phyloP scores from a whole-genome alignment of 2,329 filamentous ascomycete species.

The Trichoderma semiorbis region DNA sequence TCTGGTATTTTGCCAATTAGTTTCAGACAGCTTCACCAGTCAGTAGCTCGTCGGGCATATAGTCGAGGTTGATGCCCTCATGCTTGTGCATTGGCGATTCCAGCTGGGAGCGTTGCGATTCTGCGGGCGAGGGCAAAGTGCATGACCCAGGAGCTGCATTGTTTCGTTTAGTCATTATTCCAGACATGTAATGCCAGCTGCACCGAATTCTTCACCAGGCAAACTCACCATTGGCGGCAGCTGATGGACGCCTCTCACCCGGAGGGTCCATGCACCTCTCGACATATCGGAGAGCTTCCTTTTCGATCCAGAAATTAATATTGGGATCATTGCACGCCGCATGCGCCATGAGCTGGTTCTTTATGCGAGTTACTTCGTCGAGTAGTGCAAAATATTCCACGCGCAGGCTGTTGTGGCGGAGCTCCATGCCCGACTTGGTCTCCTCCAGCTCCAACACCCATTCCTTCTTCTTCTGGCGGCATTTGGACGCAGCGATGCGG shows the following conservation, averaged over 20 bases:
- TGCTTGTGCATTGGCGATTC: neutral
- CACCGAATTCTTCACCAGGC: neutral
- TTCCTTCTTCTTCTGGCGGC: constrained; percentile 63
- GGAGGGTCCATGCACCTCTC: constrained; percentile 24
- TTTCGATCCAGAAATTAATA: constrained; percentile 52
- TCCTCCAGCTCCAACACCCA: constrained; percentile 51
- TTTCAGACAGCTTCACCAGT: constrained; percentile 13
- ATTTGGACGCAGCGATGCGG: constrained; percentile 69
- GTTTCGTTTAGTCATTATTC: neutral
- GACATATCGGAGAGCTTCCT: constrained; percentile 49
- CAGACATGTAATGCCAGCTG: neutral
- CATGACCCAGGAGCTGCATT: constrained; percentile 4
- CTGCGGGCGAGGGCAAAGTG: constrained; percentile 13
- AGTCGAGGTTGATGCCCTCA: constrained; percentile 26
- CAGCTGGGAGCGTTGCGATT: constrained; percentile 2
- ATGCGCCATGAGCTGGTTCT: constrained; percentile 51
- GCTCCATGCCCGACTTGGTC: constrained; percentile 43
- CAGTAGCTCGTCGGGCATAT: constrained; percentile 37
- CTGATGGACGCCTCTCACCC: neutral
- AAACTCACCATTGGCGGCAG: constrained; percentile 10
- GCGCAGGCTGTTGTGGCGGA: constrained; percentile 41
- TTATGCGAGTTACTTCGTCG: constrained; percentile 45
- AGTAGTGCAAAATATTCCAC: constrained; percentile 42
- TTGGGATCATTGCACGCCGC: constrained; percentile 50
- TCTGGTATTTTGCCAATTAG: neutral